Evolutionary conservation across 306 rosid species (phyloP), one percentile per base, ranked within the genome.

Genomic region (Malus asiatica): DNA sequence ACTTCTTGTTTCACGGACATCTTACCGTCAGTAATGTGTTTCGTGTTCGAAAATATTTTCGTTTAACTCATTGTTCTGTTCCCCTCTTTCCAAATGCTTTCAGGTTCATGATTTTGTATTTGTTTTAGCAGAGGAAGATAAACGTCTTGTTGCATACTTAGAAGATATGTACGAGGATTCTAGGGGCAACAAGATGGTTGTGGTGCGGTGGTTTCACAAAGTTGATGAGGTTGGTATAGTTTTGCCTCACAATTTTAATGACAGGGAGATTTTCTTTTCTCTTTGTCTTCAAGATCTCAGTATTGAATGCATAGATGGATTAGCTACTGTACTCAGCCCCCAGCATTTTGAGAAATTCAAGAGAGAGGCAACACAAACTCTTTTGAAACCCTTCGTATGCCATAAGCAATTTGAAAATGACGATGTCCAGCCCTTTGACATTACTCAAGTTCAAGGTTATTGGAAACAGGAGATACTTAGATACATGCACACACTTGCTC

Each of bases 191-290:
- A 94, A 87, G 92, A 94, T 90, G 97, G 97, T 87, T 79, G 91
- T 94, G 87, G 97, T 94, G 77, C 96, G 91, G 70, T 94, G 98
- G 98, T 94, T 90, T 88, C 95, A 94, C 90, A 92, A 89, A 87
- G 77, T 84, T 85, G 98, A 90, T 64, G 97, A 94, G 98, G 98
- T 94, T 92, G 96, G 93, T 90, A 83, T 86, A 82, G 82, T 32
- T 90, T 90, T 94, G 83, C 98, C 97, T 77, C 90, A 57, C 81
- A 83, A 80, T 85, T 92, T 72, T 90, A 87, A 89, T 84, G 96
- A 90, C 83, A 86, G 98, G 76, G 97, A 94, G 93, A 87, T 94
- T 90, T 94, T 90, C 88, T 90, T 85, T 80, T 92, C 98, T 83
- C 95, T 87, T 68, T 90, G 93, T 90, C 97, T 89, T 82, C 98